These are phyloP conservation scores for Botrytis fabae DNA, from an alignment of 2,329 filamentous ascomycete genomes.

Conservation along the genomic window DNA sequence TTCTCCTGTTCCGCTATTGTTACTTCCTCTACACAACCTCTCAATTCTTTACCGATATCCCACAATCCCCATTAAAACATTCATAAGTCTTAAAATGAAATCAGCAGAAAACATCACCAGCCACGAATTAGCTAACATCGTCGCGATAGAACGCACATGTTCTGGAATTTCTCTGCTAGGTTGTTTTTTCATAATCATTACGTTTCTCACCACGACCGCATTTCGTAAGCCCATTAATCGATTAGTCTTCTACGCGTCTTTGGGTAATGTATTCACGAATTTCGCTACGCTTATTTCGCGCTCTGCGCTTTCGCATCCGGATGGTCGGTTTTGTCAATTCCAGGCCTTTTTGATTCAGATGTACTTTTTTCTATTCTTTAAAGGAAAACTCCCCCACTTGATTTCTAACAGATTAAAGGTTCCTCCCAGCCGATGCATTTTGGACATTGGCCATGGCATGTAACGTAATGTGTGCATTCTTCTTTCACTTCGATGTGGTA, in stretches of 20 bases:
- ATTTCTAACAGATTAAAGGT: constrained; percentile 51
- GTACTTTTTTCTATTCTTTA: constrained; percentile 46
- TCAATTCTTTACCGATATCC: background rate
- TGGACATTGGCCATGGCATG: constrained; percentile 82
- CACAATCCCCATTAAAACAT: too few relatives aligned
- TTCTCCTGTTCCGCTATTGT: background rate
- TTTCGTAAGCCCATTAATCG: constrained; percentile 61
- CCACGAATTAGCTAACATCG: background rate
- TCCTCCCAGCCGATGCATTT: constrained; percentile 72
- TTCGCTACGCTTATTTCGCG: constrained; percentile 51
- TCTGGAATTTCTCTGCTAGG: constrained; percentile 54
- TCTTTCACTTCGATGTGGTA: constrained; percentile 66
- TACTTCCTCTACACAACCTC: background rate
- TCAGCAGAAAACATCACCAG: background rate
- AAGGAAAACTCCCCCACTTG: constrained; percentile 6
- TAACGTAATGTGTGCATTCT: constrained; percentile 82
- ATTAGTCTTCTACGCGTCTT: constrained; percentile 58
- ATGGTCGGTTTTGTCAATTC: constrained; percentile 56
- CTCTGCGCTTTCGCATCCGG: constrained; percentile 29
- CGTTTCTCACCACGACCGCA: constrained; percentile 49
- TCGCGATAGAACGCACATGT: constrained; percentile 38
- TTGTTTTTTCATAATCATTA: constrained; percentile 53
- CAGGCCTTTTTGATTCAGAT: constrained; percentile 82
- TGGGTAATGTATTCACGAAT: constrained; percentile 57
- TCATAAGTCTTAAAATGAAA: background rate